A percentile compares a stretch with the other conserved stretches of the same genome.
phyloP scores from a whole-genome alignment of 2,329 filamentous ascomycete genomes.

The Calycina herbarum region DNA sequence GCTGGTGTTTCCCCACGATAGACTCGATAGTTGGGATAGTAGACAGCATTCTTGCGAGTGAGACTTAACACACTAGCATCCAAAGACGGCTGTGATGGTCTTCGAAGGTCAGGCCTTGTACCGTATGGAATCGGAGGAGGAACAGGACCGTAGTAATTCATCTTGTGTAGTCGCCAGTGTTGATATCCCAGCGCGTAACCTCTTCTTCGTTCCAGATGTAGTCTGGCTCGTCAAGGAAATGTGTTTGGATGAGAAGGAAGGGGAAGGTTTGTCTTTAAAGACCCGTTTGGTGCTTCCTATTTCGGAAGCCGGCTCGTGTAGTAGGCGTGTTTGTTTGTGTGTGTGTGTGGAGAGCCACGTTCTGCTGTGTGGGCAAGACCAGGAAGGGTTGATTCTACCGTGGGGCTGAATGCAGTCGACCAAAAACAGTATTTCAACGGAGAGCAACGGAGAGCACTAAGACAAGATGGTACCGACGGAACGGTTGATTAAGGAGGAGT shows the following conservation, averaged over 20 bases:
- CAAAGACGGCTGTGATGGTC: conserved; percentile 35
- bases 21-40: conserved; percentile 78
- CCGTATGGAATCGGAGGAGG: conserved; percentile 32
- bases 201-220: not conserved
- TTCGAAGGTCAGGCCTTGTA: conserved; percentile 30
- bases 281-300: not conserved
- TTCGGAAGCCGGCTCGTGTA: conserved; percentile 6
- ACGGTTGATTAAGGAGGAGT: conserved; percentile 3
- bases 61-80: conserved; percentile 42
- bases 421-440: conserved; percentile 12
- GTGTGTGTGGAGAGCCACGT: conserved; percentile 12
- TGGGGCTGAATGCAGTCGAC: conserved; percentile 20
- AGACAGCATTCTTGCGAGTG: conserved; percentile 72
- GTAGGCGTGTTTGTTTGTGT: conserved; percentile 5
- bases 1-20: conserved; percentile 73
- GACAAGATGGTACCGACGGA: conserved; percentile 5
- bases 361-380: conserved; percentile 7
- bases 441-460: conserved; percentile 1
- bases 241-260: not conserved
- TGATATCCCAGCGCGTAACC: not conserved
- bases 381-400: conserved; percentile 15
- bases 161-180: conserved; percentile 21
- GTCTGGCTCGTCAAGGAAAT: not conserved
- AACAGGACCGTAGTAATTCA: conserved; percentile 27
- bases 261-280: not conserved